Evolutionary conservation across 768 basidiomycete genomes (phyloP).

Genomic region (Royoungia palumana): DNA sequence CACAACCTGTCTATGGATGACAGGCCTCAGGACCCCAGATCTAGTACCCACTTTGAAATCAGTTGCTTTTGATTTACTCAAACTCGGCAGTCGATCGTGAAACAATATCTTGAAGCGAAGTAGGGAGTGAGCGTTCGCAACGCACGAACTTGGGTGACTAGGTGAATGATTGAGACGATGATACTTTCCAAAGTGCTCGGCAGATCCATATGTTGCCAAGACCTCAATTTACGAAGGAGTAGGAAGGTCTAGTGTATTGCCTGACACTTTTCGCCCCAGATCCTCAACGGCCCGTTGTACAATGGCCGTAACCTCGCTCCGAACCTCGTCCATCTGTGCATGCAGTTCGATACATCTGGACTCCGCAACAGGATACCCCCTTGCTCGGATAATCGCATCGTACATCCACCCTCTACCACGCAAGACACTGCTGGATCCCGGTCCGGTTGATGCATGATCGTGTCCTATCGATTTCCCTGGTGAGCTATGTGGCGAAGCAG

Average conservation of each 20-base stretch:
- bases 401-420: constrained; percentile 15
- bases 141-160: no score
- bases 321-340: constrained; percentile 36
- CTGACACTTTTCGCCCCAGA: constrained; percentile 50
- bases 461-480: neutral
- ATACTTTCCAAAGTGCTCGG: no score
- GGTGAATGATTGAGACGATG: no score
- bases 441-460: neutral
- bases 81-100: no score
- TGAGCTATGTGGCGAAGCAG: neutral
- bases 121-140: no score
- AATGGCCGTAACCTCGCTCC: constrained; percentile 53
- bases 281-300: constrained; percentile 53
- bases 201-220: no score
- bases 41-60: no score
- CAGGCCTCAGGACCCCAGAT: no score
- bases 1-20: no score
- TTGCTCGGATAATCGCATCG: constrained; percentile 1
- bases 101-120: no score
- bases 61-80: no score
- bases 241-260: constrained; percentile 29
- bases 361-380: constrained; percentile 2
- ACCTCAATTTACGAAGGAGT: neutral
- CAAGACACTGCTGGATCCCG: neutral
- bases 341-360: constrained; percentile 4